Conservation (phyloP, 164 flowering plant genomes). For the Stephania japonica region DNA sequence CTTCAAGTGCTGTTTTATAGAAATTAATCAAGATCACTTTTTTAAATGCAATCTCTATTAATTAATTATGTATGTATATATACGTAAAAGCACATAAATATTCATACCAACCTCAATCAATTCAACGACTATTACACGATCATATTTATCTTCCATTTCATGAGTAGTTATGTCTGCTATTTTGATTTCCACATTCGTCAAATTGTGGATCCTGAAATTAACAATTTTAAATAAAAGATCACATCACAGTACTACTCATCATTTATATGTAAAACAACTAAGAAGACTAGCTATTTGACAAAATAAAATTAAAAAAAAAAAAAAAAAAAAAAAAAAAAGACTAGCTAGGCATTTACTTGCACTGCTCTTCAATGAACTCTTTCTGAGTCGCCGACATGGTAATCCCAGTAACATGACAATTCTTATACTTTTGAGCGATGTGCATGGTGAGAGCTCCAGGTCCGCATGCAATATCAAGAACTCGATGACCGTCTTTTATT, state of each 20-base stretch:
- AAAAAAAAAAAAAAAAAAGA: background rate
- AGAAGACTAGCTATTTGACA: no score
- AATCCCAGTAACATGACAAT: conserved; percentile 4
- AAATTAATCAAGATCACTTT: no score
- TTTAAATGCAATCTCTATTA: no score
- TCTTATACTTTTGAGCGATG: conserved; percentile 2
- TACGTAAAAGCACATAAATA: background rate
- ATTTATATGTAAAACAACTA: no score
- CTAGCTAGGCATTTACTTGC: background rate
- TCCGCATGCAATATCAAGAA: conserved; percentile 9
- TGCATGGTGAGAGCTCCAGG: background rate
- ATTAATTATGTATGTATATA: background rate
- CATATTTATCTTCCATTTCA: conserved; percentile 7
- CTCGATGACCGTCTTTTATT: conserved; percentile 8
- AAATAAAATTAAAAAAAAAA: background rate
- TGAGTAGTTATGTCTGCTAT: conserved; percentile 8
- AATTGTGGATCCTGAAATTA: background rate
- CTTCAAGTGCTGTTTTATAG: conserved; percentile 1
- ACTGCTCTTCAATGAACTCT: background rate
- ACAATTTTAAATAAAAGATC: background rate
- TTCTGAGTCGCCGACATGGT: background rate
- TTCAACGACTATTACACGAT: background rate
- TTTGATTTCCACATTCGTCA: conserved; percentile 11
- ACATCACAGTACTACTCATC: no score
- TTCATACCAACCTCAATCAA: conserved; percentile 1